phyloP scores from a whole-genome alignment of 495 filamentous ascomycete species.

The Daldinia loculata region DNA sequence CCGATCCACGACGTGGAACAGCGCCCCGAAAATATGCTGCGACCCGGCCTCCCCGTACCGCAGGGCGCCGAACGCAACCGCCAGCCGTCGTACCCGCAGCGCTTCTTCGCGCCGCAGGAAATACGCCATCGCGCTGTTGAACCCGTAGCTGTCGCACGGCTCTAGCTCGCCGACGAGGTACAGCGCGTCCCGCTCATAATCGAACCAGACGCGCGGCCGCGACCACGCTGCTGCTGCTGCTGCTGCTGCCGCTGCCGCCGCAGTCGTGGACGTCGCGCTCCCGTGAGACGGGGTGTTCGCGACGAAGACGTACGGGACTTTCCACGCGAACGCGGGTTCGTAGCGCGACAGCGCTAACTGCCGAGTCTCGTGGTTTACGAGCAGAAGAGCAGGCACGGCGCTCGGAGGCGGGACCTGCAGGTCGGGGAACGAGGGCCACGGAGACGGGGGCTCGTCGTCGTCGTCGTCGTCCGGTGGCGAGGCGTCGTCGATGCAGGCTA shows the following conservation, averaged over 20 bases:
- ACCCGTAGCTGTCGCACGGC: constrained; percentile 52
- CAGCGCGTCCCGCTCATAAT: constrained; percentile 50
- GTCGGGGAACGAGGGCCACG: constrained; percentile 6
- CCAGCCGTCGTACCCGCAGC: constrained; percentile 46
- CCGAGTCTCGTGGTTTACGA: constrained; percentile 53
- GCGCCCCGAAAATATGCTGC: constrained; percentile 51
- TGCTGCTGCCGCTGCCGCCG: background rate
- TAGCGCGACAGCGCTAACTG: constrained; percentile 52
- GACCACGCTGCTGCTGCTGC: background rate
- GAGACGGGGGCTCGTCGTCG: background rate
- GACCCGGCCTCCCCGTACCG: constrained; percentile 40
- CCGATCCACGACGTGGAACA: constrained; percentile 54
- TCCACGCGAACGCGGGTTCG: constrained; percentile 54
- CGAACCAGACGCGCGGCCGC: constrained; percentile 51
- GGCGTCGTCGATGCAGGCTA: constrained; percentile 44
- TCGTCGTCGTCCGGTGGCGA: background rate
- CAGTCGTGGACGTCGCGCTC: background rate
- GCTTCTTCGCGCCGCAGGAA: constrained; percentile 52
- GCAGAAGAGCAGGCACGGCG: constrained; percentile 50
- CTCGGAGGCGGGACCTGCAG: background rate
- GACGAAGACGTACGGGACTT: constrained; percentile 43
- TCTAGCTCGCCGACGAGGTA: constrained; percentile 54
- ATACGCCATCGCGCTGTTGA: constrained; percentile 54
- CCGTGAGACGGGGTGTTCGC: constrained; percentile 3
- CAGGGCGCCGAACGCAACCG: constrained; percentile 49